Conservation (phyloP, 2,329 filamentous ascomycete genomes). For the Albifimbria verrucaria region DNA sequence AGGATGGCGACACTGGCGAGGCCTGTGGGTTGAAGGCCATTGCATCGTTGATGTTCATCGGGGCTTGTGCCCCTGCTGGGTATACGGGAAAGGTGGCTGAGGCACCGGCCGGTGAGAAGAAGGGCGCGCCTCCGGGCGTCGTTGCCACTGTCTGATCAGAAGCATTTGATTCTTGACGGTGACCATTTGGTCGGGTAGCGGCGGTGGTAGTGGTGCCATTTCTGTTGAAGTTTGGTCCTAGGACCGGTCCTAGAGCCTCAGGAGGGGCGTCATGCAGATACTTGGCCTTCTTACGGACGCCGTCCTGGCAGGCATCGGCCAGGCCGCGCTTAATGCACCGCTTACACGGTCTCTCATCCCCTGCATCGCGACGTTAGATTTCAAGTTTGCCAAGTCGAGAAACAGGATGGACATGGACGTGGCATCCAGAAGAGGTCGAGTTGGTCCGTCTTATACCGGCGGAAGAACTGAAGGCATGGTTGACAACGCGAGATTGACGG, state of each 20-base stretch:
- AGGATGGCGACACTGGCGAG: conserved; percentile 72
- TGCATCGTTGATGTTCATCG: conserved; percentile 45
- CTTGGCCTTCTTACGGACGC: conserved; percentile 97
- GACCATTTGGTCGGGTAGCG: conserved; percentile 42
- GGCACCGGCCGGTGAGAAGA: conserved; percentile 43
- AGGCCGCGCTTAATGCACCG: conserved; percentile 92
- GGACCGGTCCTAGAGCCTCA: conserved; percentile 82
- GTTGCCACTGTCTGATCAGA: conserved; percentile 40
- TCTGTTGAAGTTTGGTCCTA: conserved; percentile 68
- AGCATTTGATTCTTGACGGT: conserved; percentile 45
- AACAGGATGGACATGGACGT: conserved; percentile 2
- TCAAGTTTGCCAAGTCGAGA: background rate
- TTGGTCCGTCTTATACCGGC: no score
- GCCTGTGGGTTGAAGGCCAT: conserved; percentile 62
- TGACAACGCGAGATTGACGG: conserved; percentile 2
- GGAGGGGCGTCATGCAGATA: conserved; percentile 95
- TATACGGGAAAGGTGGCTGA: conserved; percentile 50
- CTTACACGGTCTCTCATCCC: conserved; percentile 91
- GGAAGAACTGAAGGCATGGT: no score
- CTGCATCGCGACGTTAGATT: conserved; percentile 40
- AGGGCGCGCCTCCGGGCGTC: conserved; percentile 36
- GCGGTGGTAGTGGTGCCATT: conserved; percentile 44
- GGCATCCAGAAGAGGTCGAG: conserved; percentile 11
- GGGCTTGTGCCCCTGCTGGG: conserved; percentile 39
- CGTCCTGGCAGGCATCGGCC: conserved; percentile 89